Percentiles rank a stretch among this genome's conserved stretches.
Conservation (phyloP, 208 protist genomes). For the Perkinsela sp. region DNA sequence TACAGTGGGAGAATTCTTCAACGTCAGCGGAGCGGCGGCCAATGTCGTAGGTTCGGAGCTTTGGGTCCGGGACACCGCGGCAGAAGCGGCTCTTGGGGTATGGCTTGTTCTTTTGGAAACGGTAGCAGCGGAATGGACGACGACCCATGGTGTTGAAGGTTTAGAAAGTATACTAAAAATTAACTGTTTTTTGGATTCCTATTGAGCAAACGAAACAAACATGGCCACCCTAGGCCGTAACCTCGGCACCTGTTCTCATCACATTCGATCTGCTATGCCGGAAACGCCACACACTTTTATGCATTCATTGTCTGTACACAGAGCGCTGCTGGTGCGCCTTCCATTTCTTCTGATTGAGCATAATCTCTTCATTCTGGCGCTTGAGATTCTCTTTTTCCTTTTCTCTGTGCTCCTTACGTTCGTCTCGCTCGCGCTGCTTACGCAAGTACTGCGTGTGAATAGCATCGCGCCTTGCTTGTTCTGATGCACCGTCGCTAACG, state of each 20-base stretch:
- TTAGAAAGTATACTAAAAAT: neutral
- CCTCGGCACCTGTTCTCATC: neutral
- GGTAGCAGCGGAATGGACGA: conserved; percentile 34
- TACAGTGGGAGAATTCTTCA: conserved; percentile 83
- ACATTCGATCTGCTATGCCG: neutral
- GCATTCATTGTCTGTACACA: neutral
- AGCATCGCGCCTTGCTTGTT: neutral
- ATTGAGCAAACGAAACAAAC: neutral
- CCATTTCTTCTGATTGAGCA: neutral
- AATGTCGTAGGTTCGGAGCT: conserved; percentile 92
- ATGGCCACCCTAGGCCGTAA: neutral
- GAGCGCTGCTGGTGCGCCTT: neutral
- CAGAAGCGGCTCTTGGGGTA: conserved; percentile 74
- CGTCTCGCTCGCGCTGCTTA: neutral
- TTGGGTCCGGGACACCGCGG: conserved; percentile 91
- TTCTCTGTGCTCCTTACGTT: neutral
- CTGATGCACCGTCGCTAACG: neutral
- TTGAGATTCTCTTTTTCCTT: neutral
- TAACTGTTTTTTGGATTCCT: neutral
- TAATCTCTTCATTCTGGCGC: neutral
- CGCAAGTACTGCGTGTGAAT: neutral
- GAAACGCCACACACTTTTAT: neutral
- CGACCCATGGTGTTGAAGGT: conserved; percentile 15
- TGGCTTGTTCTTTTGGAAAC: conserved; percentile 43
- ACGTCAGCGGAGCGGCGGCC: conserved; percentile 80